Evolutionary conservation across 306 rosid species (phyloP).

Genomic region (Cucumis melo): DNA sequence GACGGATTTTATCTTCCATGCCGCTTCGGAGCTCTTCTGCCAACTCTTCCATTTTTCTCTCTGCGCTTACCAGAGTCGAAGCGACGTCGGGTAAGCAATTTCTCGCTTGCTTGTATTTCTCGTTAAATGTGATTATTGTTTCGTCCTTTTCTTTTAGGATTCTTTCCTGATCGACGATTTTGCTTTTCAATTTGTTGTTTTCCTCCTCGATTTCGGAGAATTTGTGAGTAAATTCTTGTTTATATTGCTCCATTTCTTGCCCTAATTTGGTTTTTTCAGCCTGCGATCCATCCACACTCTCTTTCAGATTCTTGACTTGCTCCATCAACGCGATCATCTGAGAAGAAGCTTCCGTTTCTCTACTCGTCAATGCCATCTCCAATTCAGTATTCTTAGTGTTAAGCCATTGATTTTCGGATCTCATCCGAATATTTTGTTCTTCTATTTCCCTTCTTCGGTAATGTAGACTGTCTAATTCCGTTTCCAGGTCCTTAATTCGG

Average conservation of each 20-base stretch:
- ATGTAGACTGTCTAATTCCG: conserved; percentile 22
- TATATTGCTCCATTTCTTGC: conserved; percentile 18
- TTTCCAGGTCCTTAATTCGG: conserved; percentile 28
- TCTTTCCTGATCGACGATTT: conserved; percentile 32
- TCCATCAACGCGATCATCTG: conserved; percentile 16
- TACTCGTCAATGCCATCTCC: conserved; percentile 8
- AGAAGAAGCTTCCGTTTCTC: conserved; percentile 20
- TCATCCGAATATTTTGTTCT: conserved; percentile 10
- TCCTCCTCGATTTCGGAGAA: conserved; percentile 11
- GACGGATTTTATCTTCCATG: conserved; percentile 39
- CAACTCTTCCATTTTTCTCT: conserved; percentile 48
- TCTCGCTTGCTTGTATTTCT: conserved; percentile 11
- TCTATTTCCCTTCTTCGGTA: conserved; percentile 22
- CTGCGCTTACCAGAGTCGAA: conserved; percentile 15
- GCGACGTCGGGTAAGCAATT: conserved; percentile 9
- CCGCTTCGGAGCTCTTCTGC: conserved; percentile 27
- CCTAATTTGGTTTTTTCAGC: conserved; percentile 34
- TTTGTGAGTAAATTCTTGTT: conserved; percentile 21
- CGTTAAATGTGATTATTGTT: conserved; percentile 9
- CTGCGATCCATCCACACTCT: conserved; percentile 25
- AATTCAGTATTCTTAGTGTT: conserved; percentile 24
- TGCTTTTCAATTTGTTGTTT: conserved; percentile 16
- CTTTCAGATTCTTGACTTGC: conserved; percentile 17
- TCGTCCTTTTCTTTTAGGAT: conserved; percentile 21
- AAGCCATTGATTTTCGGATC: conserved; percentile 25